phyloP scores from a whole-genome alignment of 805 yeast genomes.

The Teunomyces funiuensis region DNA sequence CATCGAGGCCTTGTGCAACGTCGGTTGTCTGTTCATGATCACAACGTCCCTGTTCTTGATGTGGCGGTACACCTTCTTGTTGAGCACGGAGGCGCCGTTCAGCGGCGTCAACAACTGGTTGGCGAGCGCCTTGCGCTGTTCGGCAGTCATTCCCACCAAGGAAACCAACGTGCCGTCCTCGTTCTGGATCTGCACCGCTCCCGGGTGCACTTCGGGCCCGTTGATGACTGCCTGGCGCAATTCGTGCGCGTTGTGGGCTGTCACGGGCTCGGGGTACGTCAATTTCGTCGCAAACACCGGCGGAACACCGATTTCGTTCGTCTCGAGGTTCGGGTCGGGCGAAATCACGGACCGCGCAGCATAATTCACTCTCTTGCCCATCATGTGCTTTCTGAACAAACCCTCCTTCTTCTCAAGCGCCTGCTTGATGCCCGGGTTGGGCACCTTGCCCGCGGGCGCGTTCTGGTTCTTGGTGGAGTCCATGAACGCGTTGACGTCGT shows the following conservation, averaged over 20 bases:
- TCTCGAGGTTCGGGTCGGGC: constrained; percentile 97
- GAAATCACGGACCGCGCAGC: constrained; percentile 99
- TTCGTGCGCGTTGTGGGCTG: constrained; percentile 85
- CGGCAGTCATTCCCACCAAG: constrained; percentile 82
- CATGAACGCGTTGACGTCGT: constrained; percentile 90
- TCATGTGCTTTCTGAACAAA: constrained; percentile 96
- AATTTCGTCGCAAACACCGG: constrained; percentile 95
- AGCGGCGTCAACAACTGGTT: constrained; percentile 91
- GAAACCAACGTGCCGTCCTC: constrained; percentile 89
- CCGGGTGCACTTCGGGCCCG: constrained; percentile 99
- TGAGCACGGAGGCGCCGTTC: constrained; percentile 58
- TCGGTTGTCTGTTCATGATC: constrained; percentile 98
- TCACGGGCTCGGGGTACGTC: constrained; percentile 98
- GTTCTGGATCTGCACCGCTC: constrained; percentile 93
- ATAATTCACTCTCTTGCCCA: constrained; percentile 99
- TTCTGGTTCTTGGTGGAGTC: constrained; percentile 89
- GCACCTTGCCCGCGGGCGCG: constrained; percentile 61
- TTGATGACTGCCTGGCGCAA: constrained; percentile 92
- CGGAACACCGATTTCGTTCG: constrained; percentile 97
- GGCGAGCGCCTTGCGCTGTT: constrained; percentile 93
- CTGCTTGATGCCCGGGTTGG: constrained; percentile 95
- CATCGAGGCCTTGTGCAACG: constrained; percentile 98
- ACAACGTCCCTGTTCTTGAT: constrained; percentile 94
- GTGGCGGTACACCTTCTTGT: constrained; percentile 93
- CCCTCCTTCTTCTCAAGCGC: constrained; percentile 98